Evolutionary conservation across 495 filamentous ascomycete species (phyloP).

Genomic region (Penicillium psychrofluorescens): DNA sequence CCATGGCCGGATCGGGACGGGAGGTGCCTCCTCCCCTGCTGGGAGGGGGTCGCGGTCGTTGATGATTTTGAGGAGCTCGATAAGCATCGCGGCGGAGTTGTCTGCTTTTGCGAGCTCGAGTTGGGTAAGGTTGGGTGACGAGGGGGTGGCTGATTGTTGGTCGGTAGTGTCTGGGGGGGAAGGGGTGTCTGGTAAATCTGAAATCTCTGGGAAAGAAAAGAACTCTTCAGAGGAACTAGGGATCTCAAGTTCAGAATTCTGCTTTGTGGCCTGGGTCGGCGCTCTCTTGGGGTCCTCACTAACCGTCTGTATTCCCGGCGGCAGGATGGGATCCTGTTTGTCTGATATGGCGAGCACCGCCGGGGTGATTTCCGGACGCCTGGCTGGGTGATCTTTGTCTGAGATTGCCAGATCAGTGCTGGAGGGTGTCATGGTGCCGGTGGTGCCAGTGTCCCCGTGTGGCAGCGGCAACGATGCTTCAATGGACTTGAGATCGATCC

Average conservation of each 20-base stretch:
- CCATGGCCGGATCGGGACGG: too few relatives aligned
- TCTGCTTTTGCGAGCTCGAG: too few relatives aligned
- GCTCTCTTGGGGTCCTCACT: not conserved
- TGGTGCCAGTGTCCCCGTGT: not conserved
- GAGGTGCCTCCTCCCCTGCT: too few relatives aligned
- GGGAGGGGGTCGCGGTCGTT: too few relatives aligned
- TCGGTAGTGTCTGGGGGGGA: too few relatives aligned
- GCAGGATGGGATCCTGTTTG: slow-evolving; percentile 3
- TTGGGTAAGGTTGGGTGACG: too few relatives aligned
- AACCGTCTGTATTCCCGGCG: slow-evolving; percentile 10
- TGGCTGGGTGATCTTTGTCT: not conserved
- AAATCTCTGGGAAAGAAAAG: too few relatives aligned
- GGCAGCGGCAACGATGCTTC: not conserved
- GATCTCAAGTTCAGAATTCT: slow-evolving; percentile 3
- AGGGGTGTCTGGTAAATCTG: too few relatives aligned
- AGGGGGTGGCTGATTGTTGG: too few relatives aligned
- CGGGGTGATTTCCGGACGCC: not conserved
- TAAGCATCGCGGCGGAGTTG: too few relatives aligned
- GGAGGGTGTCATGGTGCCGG: not conserved
- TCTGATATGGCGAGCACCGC: not conserved
- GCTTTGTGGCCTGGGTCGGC: not conserved
- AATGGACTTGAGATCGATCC: not conserved
- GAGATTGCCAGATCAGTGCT: not conserved
- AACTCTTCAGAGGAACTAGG: slow-evolving; percentile 3
- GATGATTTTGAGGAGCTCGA: too few relatives aligned